Conservation (phyloP, 202 grass and related monocot genomes). For the Eragrostis tef region DNA sequence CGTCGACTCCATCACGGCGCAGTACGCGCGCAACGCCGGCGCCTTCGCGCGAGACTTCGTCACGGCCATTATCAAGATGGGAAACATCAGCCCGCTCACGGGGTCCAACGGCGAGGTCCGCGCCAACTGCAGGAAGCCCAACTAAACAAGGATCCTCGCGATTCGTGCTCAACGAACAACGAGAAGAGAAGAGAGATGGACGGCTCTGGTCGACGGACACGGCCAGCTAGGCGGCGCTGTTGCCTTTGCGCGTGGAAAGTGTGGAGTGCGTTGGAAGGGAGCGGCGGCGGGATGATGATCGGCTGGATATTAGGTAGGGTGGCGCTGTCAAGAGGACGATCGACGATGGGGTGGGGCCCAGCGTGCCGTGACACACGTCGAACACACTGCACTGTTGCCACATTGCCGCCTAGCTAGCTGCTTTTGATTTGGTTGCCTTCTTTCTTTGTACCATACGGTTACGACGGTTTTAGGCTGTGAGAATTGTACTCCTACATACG, state of each 20-base stretch:
- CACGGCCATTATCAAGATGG: slow-evolving; percentile 73
- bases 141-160: slow-evolving; percentile 47
- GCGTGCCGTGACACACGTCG: slow-evolving; percentile 31
- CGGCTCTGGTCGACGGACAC: not conserved
- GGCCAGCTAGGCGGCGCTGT: slow-evolving; percentile 19
- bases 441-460: slow-evolving; percentile 40
- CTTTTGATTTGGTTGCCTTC: slow-evolving; percentile 8
- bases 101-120: slow-evolving; percentile 74
- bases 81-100: slow-evolving; percentile 67
- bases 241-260: slow-evolving; percentile 26
- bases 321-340: slow-evolving; percentile 44
- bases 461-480: not conserved
- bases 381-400: not conserved
- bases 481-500: not conserved
- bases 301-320: slow-evolving; percentile 17
- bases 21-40: slow-evolving; percentile 57
- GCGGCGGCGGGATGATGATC: not conserved
- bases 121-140: slow-evolving; percentile 73
- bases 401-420: no score
- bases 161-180: not conserved
- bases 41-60: slow-evolving; percentile 62
- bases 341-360: slow-evolving; percentile 6
- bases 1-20: slow-evolving; percentile 50
- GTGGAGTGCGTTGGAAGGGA: slow-evolving; percentile 50
- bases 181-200: not conserved